These are phyloP conservation scores for Gynochthodes officinalis DNA, from an alignment of 257 asterid genomes.

Conservation along the genomic window DNA sequence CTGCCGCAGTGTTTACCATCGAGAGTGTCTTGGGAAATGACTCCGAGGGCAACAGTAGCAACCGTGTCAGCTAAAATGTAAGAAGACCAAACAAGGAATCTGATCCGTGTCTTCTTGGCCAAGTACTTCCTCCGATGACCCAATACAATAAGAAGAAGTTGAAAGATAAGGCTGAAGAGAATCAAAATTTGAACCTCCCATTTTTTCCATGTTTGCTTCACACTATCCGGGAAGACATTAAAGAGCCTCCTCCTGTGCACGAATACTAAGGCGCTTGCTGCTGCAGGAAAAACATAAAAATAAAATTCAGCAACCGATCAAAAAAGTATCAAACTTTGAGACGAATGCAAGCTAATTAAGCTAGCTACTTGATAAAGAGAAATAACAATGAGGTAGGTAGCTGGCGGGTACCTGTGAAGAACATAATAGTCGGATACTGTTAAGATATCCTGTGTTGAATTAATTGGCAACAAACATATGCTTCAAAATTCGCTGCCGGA, in stretches of 20 bases:
- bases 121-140: constrained; percentile 44
- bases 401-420: neutral
- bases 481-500: too few species aligned
- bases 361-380: neutral
- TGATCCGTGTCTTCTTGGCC: constrained; percentile 30
- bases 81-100: constrained; percentile 43
- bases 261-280: constrained; percentile 23
- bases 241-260: constrained; percentile 31
- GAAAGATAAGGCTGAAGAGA: constrained; percentile 38
- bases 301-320: neutral
- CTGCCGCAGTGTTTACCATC: neutral
- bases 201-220: constrained; percentile 23
- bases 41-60: constrained; percentile 41
- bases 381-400: neutral
- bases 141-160: constrained; percentile 26
- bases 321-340: neutral
- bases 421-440: neutral
- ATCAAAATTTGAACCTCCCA: constrained; percentile 42
- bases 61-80: constrained; percentile 50
- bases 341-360: too few species aligned
- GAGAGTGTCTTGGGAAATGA: constrained; percentile 39
- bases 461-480: too few species aligned
- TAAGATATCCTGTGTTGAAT: neutral
- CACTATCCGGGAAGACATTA: constrained; percentile 20
- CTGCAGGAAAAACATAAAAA: neutral